A percentile compares a stretch with the other conserved stretches of the same genome.
These are phyloP conservation scores for Bauhinia variegata DNA, from an alignment of 306 rosid species.

Conservation along the genomic window DNA sequence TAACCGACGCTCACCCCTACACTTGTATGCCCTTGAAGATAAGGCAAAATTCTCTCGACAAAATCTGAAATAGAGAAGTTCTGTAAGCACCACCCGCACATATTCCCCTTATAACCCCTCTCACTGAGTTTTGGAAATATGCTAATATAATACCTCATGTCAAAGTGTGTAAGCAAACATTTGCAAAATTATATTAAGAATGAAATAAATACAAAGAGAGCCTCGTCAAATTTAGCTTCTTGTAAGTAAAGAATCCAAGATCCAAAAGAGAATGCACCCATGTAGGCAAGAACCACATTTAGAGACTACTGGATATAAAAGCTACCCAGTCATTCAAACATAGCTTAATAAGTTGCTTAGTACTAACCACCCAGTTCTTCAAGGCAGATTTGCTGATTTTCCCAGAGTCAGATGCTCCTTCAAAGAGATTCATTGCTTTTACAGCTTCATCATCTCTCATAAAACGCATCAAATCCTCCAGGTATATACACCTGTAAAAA, in stretches of 20 bases:
- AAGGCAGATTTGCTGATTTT: constrained; percentile 72
- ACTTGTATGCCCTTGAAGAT: background rate
- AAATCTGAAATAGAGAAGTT: no score
- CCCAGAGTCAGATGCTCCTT: constrained; percentile 63
- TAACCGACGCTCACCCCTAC: no score
- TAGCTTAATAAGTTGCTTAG: constrained; percentile 17
- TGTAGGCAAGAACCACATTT: background rate
- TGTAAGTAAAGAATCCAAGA: background rate
- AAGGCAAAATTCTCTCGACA: background rate
- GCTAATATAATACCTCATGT: background rate
- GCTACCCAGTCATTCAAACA: background rate
- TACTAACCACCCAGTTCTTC: constrained; percentile 94
- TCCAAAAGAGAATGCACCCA: background rate
- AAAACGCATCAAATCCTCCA: constrained; percentile 75
- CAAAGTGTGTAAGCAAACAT: background rate
- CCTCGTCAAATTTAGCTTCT: background rate
- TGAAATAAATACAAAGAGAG: background rate
- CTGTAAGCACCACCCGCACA: constrained; percentile 12
- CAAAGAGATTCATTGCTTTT: constrained; percentile 74
- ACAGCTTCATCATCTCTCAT: constrained; percentile 78
- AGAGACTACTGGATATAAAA: background rate
- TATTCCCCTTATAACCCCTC: background rate
- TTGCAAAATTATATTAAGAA: constrained; percentile 9
- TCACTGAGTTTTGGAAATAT: background rate
- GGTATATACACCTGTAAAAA: constrained; percentile 55